phyloP scores from a whole-genome alignment of 2,329 filamentous ascomycete genomes.

The Stemphylium beticola region DNA sequence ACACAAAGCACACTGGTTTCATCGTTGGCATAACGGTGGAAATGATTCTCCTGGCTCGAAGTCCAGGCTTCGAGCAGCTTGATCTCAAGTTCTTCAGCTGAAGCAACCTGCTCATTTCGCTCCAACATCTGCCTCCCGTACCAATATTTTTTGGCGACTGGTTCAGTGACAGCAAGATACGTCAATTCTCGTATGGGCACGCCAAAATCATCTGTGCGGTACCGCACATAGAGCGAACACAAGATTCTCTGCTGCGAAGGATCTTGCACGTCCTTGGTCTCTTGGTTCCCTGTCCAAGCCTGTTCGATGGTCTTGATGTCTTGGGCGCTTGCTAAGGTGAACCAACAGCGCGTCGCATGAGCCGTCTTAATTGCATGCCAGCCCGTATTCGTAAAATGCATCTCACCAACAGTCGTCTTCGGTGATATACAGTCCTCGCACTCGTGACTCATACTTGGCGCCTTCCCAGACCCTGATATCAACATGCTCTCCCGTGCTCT shows the following conservation, averaged over 20 bases:
- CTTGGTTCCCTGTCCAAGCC: not conserved
- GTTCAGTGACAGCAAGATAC: not conserved
- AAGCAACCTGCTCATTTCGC: not conserved
- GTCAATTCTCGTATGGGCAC: not conserved
- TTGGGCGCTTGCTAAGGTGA: not conserved
- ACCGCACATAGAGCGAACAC: not conserved
- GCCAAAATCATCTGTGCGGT: not conserved
- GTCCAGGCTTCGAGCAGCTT: constrained; percentile 1
- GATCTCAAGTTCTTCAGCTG: not conserved
- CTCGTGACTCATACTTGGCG: constrained; percentile 1
- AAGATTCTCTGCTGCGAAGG: not conserved
- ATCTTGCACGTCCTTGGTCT: not conserved
- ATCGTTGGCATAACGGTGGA: not conserved
- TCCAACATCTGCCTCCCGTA: fast-evolving
- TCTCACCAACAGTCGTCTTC: not conserved
- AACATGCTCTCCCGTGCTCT: not conserved
- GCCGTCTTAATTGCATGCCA: not conserved
- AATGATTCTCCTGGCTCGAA: not conserved
- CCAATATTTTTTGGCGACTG: not conserved
- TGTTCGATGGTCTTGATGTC: not conserved
- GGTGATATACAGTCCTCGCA: constrained; percentile 5
- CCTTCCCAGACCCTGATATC: constrained; percentile 1
- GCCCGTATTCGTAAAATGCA: not conserved
- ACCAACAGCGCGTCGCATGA: not conserved
- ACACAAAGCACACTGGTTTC: not conserved